Percentiles rank a stretch among this genome's conserved stretches.
Evolutionary conservation across 352 stramenopile species (phyloP).

Genomic region (Globisporangium splendens): DNA sequence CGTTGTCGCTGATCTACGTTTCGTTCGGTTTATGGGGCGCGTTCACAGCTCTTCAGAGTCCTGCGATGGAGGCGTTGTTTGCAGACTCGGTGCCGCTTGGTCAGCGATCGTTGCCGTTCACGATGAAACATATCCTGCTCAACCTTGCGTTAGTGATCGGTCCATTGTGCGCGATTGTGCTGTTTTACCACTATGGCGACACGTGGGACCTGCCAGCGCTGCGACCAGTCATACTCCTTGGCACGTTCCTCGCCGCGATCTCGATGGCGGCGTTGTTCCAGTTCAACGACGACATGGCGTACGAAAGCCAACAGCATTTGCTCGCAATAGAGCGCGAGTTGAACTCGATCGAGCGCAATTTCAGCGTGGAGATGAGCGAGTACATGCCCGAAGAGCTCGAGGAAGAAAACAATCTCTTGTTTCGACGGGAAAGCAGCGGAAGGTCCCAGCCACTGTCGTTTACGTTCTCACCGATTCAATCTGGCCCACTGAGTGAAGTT

Average conservation of each 20-base stretch:
- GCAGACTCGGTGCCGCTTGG: conserved; percentile 75
- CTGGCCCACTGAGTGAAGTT: conserved; percentile 24
- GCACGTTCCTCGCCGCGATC: conserved; percentile 51
- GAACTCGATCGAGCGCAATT: conserved; percentile 61
- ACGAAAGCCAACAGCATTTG: conserved; percentile 57
- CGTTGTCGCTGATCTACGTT: conserved; percentile 50
- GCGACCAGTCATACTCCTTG: conserved; percentile 61
- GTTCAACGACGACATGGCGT: conserved; percentile 78
- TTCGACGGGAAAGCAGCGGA: conserved; percentile 3
- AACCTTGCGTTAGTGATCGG: conserved; percentile 50
- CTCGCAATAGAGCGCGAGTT: conserved; percentile 56
- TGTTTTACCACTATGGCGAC: conserved; percentile 75
- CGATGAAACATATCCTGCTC: conserved; percentile 58
- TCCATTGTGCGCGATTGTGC: conserved; percentile 49
- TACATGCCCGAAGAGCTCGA: conserved; percentile 18
- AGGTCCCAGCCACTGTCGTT: background rate
- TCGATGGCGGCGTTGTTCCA: conserved; percentile 64
- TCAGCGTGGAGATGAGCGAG: conserved; percentile 51
- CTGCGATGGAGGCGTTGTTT: conserved; percentile 78
- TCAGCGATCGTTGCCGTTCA: conserved; percentile 74
- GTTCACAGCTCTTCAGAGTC: conserved; percentile 75
- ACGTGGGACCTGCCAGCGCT: conserved; percentile 67
- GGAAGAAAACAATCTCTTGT: background rate
- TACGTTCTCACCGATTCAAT: conserved; percentile 15
- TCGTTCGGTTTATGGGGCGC: conserved; percentile 75